These are phyloP conservation scores for Kalmusia sp. DNA, from an alignment of 2,329 filamentous ascomycete genomes.

Conservation along the genomic window DNA sequence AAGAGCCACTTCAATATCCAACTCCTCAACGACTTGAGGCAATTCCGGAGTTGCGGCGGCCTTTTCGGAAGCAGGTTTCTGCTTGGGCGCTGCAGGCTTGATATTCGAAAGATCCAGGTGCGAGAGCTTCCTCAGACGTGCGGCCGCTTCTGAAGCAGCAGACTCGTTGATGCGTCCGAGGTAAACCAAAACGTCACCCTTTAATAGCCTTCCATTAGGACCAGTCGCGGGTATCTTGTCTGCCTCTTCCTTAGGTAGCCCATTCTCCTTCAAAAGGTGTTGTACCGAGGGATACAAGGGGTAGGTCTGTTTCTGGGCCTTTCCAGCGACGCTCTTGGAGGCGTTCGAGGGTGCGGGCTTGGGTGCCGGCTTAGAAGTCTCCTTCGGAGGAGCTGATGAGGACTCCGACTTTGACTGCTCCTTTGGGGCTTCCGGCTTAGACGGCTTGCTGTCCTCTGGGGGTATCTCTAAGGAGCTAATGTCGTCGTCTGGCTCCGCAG, in stretches of 20 bases:
- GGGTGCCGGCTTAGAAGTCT: slow-evolving; percentile 39
- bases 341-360: slow-evolving; percentile 30
- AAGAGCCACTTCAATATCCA: slow-evolving; percentile 69
- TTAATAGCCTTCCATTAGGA: slow-evolving; percentile 85
- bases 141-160: slow-evolving; percentile 74
- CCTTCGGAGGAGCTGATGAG: slow-evolving; percentile 38
- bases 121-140: slow-evolving; percentile 74
- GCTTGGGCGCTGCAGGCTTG: slow-evolving; percentile 69
- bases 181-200: slow-evolving; percentile 93
- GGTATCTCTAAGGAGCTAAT: slow-evolving; percentile 76
- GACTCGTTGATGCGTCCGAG: slow-evolving; percentile 77
- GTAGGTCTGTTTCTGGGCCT: slow-evolving; percentile 70
- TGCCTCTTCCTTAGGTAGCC: slow-evolving; percentile 76
- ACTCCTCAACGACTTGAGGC: slow-evolving; percentile 52
- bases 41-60: slow-evolving; percentile 46
- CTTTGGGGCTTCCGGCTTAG: slow-evolving; percentile 47
- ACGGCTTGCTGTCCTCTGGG: slow-evolving; percentile 63
- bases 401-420: slow-evolving; percentile 37
- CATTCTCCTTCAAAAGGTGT: slow-evolving; percentile 80
- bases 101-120: slow-evolving; percentile 96
- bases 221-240: slow-evolving; percentile 86
- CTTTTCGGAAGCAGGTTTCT: slow-evolving; percentile 54
- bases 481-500: slow-evolving; percentile 84
- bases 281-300: slow-evolving; percentile 84
- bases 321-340: slow-evolving; percentile 45